phyloP scores from a whole-genome alignment of 2,329 filamentous ascomycete genomes.

The Hypoxylon sp. region DNA sequence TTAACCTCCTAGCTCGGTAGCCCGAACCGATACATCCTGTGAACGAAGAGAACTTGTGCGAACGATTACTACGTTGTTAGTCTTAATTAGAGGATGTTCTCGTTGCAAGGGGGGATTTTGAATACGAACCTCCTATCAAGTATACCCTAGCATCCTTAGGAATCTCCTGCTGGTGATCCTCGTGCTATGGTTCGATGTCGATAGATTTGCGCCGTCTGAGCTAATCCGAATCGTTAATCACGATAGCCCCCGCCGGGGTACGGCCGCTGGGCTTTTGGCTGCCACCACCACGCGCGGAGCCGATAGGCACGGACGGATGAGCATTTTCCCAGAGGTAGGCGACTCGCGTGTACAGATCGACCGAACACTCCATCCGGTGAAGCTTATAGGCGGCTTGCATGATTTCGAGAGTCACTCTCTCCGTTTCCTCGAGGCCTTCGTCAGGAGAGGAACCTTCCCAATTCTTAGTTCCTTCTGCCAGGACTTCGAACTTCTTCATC shows the following conservation, averaged over 20 bases:
- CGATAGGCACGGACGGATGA: not conserved
- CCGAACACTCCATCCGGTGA: constrained; percentile 7
- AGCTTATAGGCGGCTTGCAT: constrained; percentile 1
- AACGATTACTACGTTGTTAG: not conserved
- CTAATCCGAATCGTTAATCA: constrained; percentile 2
- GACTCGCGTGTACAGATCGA: constrained; percentile 2
- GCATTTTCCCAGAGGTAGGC: constrained; percentile 11
- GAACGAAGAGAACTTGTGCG: not conserved
- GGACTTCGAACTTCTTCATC: constrained; percentile 31
- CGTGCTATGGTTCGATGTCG: not conserved
- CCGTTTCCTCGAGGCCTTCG: not conserved
- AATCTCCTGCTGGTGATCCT: not conserved
- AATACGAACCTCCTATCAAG: not conserved
- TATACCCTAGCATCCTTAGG: not conserved
- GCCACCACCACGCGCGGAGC: not conserved
- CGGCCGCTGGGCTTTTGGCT: not conserved
- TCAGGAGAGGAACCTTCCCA: not conserved
- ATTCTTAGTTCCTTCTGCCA: constrained; percentile 3
- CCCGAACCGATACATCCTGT: not conserved
- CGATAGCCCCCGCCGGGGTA: not conserved
- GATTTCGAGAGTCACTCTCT: constrained; percentile 7
- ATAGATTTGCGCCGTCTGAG: not conserved
- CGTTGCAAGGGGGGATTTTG: not conserved
- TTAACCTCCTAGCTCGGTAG: not conserved
- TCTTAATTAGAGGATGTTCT: not conserved